phyloP scores from a whole-genome alignment of 257 asterid species.

The Sherardia arvensis region DNA sequence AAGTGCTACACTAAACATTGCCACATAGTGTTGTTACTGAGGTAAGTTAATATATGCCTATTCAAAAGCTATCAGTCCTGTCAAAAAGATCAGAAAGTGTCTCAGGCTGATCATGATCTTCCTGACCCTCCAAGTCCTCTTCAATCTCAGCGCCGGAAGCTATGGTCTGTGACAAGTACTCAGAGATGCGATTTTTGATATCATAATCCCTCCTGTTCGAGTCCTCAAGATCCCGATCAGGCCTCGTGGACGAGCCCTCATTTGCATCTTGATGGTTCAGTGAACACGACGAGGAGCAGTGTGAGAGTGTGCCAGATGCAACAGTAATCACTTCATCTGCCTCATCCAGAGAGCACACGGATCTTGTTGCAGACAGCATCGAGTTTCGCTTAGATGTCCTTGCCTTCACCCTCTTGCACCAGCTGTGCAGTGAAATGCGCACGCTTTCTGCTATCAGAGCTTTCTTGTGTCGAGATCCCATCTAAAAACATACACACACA shows the following conservation, averaged over 20 bases:
- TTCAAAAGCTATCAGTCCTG: conserved; percentile 17
- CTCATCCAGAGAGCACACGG: conserved; percentile 59
- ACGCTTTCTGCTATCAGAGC: conserved; percentile 85
- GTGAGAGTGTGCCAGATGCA: conserved; percentile 62
- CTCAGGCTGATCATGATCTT: conserved; percentile 13
- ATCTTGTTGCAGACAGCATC: conserved; percentile 59
- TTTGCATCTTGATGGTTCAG: conserved; percentile 23
- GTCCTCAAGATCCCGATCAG: conserved; percentile 17
- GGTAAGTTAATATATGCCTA: background rate
- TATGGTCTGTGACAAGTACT: conserved; percentile 16
- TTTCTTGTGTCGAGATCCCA: conserved; percentile 80
- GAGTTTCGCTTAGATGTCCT: conserved; percentile 39
- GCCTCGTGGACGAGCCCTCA: conserved; percentile 13
- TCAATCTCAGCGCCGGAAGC: conserved; percentile 11
- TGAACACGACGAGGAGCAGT: conserved; percentile 45
- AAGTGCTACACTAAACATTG: background rate
- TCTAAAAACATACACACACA: conserved; percentile 20
- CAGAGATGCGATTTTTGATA: conserved; percentile 23
- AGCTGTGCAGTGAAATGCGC: conserved; percentile 71
- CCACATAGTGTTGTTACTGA: background rate
- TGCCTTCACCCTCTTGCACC: conserved; percentile 84
- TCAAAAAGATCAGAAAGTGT: conserved; percentile 48
- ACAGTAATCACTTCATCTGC: conserved; percentile 57
- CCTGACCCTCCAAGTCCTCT: conserved; percentile 18
- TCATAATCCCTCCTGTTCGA: conserved; percentile 14